Conservation (phyloP, 768 basidiomycete species). For the Mycena rebaudengoi region DNA sequence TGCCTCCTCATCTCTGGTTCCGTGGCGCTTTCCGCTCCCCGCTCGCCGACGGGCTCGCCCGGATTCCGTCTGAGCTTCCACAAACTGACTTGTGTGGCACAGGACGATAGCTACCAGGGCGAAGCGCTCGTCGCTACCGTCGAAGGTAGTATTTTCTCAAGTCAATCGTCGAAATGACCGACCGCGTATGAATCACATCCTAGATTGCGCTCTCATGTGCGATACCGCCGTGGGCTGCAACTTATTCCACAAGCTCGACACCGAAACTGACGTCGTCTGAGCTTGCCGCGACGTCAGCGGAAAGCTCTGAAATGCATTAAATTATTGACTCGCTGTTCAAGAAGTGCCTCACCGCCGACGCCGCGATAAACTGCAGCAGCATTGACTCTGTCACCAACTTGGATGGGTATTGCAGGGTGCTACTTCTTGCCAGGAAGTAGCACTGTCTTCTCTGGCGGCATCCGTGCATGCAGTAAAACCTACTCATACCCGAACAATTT, state of each 20-base stretch:
- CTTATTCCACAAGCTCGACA: neutral
- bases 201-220: conserved; percentile 2
- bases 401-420: neutral
- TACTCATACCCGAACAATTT: no score
- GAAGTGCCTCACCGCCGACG: neutral
- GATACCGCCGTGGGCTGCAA: neutral
- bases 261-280: no score
- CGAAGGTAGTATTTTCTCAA: neutral
- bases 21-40: no score
- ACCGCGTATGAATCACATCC: neutral
- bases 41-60: neutral
- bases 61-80: neutral
- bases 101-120: neutral
- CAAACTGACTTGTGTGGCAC: neutral
- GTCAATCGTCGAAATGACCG: neutral
- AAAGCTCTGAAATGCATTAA: neutral
- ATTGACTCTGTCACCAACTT: neutral
- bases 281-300: neutral
- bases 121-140: neutral
- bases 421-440: no score
- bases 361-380: neutral
- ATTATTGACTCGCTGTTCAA: neutral
- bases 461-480: no score
- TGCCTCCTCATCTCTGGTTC: no score
- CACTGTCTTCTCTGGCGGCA: no score